Evolutionary conservation across 1,284 basidiomycete genomes (phyloP).

Genomic region (Phylloboletellus chloephorus): DNA sequence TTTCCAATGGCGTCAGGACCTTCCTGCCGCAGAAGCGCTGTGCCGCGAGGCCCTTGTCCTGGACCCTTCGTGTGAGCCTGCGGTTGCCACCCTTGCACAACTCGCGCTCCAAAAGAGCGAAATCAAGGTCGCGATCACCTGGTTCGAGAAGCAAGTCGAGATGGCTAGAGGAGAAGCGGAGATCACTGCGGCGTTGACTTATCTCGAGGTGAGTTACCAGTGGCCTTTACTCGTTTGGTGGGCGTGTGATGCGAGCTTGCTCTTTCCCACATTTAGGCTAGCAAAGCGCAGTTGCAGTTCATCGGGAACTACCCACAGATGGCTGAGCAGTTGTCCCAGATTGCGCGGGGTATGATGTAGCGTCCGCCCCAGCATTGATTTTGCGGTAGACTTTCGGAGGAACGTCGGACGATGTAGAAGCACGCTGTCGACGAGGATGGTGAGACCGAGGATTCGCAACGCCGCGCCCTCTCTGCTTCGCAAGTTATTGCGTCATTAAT

Average conservation of each 20-base stretch:
- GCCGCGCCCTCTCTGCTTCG: neutral
- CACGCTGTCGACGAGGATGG: neutral
- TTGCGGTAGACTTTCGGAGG: too few relatives aligned
- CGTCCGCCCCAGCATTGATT: too few relatives aligned
- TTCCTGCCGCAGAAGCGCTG: constrained; percentile 75
- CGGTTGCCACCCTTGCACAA: constrained; percentile 93
- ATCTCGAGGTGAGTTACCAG: constrained; percentile 58
- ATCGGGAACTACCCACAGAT: constrained; percentile 77
- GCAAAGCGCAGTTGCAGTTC: constrained; percentile 77
- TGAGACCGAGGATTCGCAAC: constrained; percentile 7
- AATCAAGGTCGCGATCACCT: constrained; percentile 80
- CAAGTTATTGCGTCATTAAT: constrained; percentile 14
- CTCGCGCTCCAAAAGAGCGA: constrained; percentile 89
- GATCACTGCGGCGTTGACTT: constrained; percentile 84
- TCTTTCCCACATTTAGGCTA: constrained; percentile 58
- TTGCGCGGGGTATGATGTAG: constrained; percentile 42
- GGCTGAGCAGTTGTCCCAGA: constrained; percentile 58
- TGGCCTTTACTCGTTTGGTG: constrained; percentile 6
- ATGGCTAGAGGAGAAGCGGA: constrained; percentile 91
- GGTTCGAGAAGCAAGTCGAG: constrained; percentile 83
- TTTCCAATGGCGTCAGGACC: constrained; percentile 95
- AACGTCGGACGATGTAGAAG: too few relatives aligned
- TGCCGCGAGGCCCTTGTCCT: constrained; percentile 85
- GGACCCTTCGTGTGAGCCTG: constrained; percentile 94
- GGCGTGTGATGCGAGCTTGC: constrained; percentile 1